Percentiles rank a stretch among this genome's conserved stretches.
Conservation (phyloP, 2,329 filamentous ascomycete genomes). For the Diaporthe longicolla region DNA sequence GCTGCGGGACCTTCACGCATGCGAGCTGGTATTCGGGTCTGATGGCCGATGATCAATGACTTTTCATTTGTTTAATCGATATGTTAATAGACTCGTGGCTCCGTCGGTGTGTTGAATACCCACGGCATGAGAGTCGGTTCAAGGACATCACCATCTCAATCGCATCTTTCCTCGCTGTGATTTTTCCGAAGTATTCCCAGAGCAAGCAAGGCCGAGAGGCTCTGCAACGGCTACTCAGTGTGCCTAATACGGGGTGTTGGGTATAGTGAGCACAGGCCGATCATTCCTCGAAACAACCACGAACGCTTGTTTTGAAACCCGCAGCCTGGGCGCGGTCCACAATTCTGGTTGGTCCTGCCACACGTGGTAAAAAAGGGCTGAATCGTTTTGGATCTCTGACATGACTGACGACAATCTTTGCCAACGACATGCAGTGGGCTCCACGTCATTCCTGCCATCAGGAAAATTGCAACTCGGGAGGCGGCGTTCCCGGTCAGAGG, state of each 20-base stretch:
- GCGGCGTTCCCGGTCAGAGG: slow-evolving; percentile 11
- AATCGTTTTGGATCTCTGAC: slow-evolving; percentile 24
- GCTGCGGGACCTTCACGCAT: neutral
- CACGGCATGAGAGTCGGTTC: slow-evolving; percentile 1
- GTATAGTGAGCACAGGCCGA: slow-evolving; percentile 13
- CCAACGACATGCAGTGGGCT: neutral
- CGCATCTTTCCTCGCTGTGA: neutral
- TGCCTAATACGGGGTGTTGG: neutral
- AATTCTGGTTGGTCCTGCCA: slow-evolving; percentile 16
- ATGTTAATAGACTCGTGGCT: slow-evolving; percentile 20
- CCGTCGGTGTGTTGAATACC: slow-evolving; percentile 15
- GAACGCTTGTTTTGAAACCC: slow-evolving; percentile 26
- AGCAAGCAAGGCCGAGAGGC: neutral
- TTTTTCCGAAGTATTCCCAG: neutral
- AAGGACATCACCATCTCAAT: neutral
- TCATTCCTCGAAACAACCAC: slow-evolving; percentile 19
- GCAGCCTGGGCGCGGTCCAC: neutral
- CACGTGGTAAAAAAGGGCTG: neutral
- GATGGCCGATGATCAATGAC: slow-evolving; percentile 5
- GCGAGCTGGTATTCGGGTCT: neutral
- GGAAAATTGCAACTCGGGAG: neutral
- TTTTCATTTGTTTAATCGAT: slow-evolving; percentile 18
- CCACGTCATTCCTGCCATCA: neutral
- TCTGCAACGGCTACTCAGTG: neutral
- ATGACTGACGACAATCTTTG: neutral